Conservation (phyloP, 2,329 filamentous ascomycete species). For the Colletotrichum theobromicola region DNA sequence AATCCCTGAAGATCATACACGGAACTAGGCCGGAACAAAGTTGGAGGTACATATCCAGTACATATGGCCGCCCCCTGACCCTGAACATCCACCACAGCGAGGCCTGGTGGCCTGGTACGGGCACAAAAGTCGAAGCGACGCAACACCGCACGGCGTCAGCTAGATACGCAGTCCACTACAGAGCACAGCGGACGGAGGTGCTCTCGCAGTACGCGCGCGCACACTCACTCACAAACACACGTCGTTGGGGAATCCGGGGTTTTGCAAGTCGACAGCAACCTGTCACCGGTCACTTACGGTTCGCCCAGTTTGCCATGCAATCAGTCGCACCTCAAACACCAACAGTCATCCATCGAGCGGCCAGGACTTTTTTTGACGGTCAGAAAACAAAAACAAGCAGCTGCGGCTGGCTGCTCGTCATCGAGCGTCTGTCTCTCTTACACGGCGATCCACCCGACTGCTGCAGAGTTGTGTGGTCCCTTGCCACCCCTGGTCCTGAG, state of each 20-base stretch:
- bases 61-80: constrained; percentile 11
- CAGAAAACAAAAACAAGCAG: neutral
- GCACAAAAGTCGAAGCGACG: neutral
- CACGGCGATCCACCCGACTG: constrained; percentile 12
- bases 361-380: neutral
- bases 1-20: constrained; percentile 16
- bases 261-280: neutral
- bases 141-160: neutral
- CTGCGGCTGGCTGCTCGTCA: constrained; percentile 8
- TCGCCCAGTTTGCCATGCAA: neutral
- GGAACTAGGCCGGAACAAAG: constrained; percentile 12
- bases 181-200: neutral
- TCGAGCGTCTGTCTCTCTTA: constrained; percentile 4
- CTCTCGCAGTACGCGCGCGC: neutral
- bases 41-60: neutral
- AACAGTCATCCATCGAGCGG: neutral
- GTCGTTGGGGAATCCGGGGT: neutral
- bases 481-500: neutral
- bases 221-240: neutral
- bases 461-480: constrained; percentile 13
- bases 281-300: neutral
- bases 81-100: neutral
- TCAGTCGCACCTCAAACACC: neutral
- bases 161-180: too few species aligned
- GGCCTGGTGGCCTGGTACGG: neutral